Conservation (phyloP, 257 asterid species). For the Solanum ossicruentum region DNA sequence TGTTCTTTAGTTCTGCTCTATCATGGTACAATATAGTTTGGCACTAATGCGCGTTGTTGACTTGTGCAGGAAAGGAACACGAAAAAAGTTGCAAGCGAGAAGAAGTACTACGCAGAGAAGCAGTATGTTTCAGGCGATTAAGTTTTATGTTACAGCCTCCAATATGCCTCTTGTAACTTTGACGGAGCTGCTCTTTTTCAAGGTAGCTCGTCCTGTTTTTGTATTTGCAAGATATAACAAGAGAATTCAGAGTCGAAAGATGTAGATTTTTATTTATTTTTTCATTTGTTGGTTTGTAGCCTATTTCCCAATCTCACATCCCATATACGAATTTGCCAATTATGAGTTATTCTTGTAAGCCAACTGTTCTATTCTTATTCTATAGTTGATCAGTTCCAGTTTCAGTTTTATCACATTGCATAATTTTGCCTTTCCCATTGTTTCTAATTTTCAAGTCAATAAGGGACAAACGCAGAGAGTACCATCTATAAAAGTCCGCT, state of each 20-base stretch:
- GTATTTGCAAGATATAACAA: not conserved
- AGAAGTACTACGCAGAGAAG: constrained; percentile 71
- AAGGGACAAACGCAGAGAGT: no score
- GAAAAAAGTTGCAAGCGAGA: constrained; percentile 77
- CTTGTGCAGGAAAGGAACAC: constrained; percentile 66
- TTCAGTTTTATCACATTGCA: not conserved
- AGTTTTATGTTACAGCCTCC: not conserved
- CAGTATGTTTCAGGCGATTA: constrained; percentile 61
- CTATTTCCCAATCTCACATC: not conserved
- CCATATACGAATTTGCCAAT: no score
- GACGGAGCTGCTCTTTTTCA: not conserved
- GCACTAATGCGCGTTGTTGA: not conserved
- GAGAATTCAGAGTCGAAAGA: not conserved
- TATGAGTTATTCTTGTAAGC: not conserved
- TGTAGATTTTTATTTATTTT: not conserved
- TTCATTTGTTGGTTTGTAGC: not conserved
- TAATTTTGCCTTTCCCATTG: not conserved
- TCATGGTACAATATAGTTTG: not conserved
- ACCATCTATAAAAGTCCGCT: no score
- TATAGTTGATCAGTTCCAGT: not conserved
- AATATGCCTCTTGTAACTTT: not conserved
- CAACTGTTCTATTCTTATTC: not conserved
- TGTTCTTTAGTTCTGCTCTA: not conserved
- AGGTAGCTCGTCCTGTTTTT: not conserved
- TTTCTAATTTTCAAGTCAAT: no score